Conservation (phyloP, 1,139 yeast species). For the Sugiyamaella pinicola region DNA sequence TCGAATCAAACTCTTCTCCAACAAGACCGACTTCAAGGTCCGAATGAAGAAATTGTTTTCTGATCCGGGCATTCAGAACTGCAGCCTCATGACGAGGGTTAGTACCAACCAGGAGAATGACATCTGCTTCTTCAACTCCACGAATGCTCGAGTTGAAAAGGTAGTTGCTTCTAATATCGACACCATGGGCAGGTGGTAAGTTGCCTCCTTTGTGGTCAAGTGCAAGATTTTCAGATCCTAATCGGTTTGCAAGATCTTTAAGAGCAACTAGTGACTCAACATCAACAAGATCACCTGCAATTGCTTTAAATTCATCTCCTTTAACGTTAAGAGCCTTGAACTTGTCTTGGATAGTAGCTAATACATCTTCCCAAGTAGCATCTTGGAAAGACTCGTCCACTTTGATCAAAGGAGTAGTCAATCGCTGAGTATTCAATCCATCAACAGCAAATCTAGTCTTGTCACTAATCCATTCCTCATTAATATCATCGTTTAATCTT, state of each 20-base stretch:
- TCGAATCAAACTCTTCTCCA: constrained; percentile 78
- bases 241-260: constrained; percentile 73
- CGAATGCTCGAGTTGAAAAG: constrained; percentile 77
- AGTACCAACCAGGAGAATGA: constrained; percentile 75
- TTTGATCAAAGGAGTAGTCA: constrained; percentile 78
- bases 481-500: constrained; percentile 80
- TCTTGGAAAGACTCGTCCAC: constrained; percentile 70
- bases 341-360: constrained; percentile 68
- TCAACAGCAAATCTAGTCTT: constrained; percentile 85
- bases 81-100: constrained; percentile 94
- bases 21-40: constrained; percentile 66
- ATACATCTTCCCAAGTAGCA: constrained; percentile 88
- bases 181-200: constrained; percentile 67
- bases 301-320: constrained; percentile 75
- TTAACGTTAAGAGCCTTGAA: constrained; percentile 59
- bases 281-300: constrained; percentile 81
- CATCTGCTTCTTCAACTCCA: constrained; percentile 83
- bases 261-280: constrained; percentile 82
- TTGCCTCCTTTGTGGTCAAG: constrained; percentile 63
- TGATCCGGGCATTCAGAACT: constrained; percentile 79
- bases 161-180: constrained; percentile 78
- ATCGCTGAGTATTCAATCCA: constrained; percentile 83
- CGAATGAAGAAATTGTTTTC: constrained; percentile 78
- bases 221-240: constrained; percentile 81
- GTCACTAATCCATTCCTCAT: constrained; percentile 92